Percentiles rank a stretch among this genome's conserved stretches.
Conservation (phyloP, 441 rosid species). For the Adansonia madagascariensis region DNA sequence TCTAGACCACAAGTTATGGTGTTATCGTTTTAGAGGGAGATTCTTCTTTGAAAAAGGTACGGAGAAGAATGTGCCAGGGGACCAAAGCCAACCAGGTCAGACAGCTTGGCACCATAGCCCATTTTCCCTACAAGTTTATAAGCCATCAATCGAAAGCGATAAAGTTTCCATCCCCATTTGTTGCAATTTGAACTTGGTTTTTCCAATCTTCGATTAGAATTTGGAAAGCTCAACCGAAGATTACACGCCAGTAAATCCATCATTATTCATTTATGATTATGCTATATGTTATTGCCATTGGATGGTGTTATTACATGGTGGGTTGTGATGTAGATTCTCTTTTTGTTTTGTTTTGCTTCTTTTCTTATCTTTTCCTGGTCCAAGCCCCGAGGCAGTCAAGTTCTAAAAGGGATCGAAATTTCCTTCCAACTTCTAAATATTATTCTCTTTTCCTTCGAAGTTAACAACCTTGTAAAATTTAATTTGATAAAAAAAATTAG, state of each 20-base stretch:
- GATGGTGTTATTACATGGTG: background rate
- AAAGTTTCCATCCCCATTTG: background rate
- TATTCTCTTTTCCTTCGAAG: too few species aligned
- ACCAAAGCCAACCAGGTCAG: conserved; percentile 12
- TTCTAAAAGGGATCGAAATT: too few species aligned
- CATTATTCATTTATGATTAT: background rate
- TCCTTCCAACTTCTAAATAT: too few species aligned
- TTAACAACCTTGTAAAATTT: too few species aligned
- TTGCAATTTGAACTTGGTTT: background rate
- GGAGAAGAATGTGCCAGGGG: conserved; percentile 30
- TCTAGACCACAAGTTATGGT: conserved; percentile 39
- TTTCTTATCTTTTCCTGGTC: too few species aligned
- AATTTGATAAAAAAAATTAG: too few species aligned
- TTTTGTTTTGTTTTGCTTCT: too few species aligned
- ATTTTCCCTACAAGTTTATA: conserved; percentile 2
- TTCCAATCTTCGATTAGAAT: background rate
- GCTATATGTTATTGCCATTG: background rate
- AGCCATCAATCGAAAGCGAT: conserved; percentile 5
- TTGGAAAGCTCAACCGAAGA: background rate
- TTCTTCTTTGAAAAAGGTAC: conserved; percentile 30
- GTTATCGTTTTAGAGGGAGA: conserved; percentile 11
- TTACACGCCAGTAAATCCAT: background rate
- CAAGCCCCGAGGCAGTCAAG: too few species aligned
- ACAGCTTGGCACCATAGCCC: conserved; percentile 28
- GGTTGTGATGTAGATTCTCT: too few species aligned